Conservation (phyloP, 2,329 filamentous ascomycete species). For the Hypoxylon sp. region DNA sequence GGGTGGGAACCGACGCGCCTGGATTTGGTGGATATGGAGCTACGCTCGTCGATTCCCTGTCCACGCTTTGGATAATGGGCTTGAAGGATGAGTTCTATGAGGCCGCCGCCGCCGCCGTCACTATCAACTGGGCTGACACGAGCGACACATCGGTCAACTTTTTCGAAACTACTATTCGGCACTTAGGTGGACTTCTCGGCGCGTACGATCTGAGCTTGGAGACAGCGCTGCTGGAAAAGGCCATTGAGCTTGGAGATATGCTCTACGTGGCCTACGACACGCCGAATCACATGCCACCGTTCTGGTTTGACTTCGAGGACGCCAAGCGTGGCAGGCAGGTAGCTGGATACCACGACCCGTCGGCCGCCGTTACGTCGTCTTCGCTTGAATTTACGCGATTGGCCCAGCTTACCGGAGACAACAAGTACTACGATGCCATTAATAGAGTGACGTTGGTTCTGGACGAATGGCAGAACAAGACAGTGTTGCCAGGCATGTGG, state of each 20-base stretch:
- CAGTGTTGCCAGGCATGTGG: constrained; percentile 80
- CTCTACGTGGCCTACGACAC: constrained; percentile 58
- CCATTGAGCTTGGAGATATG: constrained; percentile 56
- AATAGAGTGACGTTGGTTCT: constrained; percentile 76
- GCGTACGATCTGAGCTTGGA: constrained; percentile 57
- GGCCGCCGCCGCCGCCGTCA: constrained; percentile 58
- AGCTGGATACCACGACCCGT: constrained; percentile 48
- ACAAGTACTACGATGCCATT: constrained; percentile 78
- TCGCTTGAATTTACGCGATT: constrained; percentile 75
- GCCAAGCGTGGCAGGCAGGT: constrained; percentile 48
- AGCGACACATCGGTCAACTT: constrained; percentile 50
- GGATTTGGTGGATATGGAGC: constrained; percentile 56
- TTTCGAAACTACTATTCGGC: constrained; percentile 58
- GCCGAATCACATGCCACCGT: constrained; percentile 59
- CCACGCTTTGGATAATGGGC: constrained; percentile 70
- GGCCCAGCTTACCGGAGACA: constrained; percentile 71
- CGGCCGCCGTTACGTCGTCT: constrained; percentile 62
- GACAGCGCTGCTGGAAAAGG: constrained; percentile 52
- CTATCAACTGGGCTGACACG: constrained; percentile 59
- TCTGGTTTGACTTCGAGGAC: constrained; percentile 61
- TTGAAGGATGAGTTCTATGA: constrained; percentile 63
- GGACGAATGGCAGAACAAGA: constrained; percentile 71
- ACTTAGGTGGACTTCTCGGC: constrained; percentile 55
- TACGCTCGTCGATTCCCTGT: constrained; percentile 66
- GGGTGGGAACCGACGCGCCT: constrained; percentile 37